Evolutionary conservation across 495 filamentous ascomycete genomes (phyloP).

Genomic region (Daldinia caldariorum): DNA sequence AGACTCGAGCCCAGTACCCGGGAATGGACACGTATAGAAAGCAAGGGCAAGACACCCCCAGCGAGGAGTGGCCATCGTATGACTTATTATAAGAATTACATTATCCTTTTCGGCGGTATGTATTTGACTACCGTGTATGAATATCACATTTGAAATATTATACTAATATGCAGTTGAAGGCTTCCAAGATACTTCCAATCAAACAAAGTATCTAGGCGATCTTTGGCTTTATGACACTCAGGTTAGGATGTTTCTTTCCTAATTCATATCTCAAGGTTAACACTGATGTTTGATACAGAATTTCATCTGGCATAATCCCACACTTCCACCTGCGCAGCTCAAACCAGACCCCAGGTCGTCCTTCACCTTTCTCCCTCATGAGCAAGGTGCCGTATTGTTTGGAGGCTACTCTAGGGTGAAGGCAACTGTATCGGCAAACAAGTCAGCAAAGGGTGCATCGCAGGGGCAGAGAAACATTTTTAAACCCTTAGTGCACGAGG

Average conservation of each 20-base stretch:
- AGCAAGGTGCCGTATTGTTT: constrained; percentile 85
- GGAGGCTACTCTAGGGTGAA: constrained; percentile 96
- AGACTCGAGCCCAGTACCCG: constrained; percentile 79
- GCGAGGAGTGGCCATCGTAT: constrained; percentile 94
- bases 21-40: constrained; percentile 91
- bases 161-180: constrained; percentile 80
- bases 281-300: constrained; percentile 58
- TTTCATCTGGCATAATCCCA: constrained; percentile 79
- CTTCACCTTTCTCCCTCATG: constrained; percentile 90
- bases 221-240: constrained; percentile 70
- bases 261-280: constrained; percentile 56
- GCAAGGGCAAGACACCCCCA: constrained; percentile 86
- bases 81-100: constrained; percentile 83
- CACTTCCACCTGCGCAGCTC: constrained; percentile 74
- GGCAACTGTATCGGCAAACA: constrained; percentile 63
- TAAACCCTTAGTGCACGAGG: constrained; percentile 88
- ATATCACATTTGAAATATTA: background rate
- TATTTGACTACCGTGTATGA: background rate
- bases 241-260: constrained; percentile 15
- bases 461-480: constrained; percentile 71
- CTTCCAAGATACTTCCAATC: constrained; percentile 94
- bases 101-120: constrained; percentile 53
- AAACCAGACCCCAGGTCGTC: constrained; percentile 91
- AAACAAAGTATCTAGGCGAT: constrained; percentile 87
- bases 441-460: constrained; percentile 67